Conservation (phyloP, 108 stramenopile genomes). For the Cylindrotheca fusiformis region DNA sequence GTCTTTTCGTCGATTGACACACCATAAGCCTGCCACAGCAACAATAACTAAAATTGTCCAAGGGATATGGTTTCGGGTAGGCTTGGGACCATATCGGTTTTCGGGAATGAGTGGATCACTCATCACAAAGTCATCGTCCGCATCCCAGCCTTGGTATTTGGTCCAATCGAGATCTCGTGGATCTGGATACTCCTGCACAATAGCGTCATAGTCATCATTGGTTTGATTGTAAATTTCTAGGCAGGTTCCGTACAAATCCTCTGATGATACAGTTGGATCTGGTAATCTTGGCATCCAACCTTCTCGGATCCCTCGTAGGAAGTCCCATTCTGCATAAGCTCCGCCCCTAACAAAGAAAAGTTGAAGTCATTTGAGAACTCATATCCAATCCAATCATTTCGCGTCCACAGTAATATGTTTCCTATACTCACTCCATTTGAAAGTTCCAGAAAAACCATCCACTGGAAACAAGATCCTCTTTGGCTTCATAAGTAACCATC, state of each 20-base stretch:
- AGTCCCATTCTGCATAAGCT: constrained; percentile 82
- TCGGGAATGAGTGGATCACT: constrained; percentile 27
- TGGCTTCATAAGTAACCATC: constrained; percentile 67
- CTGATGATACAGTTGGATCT: constrained; percentile 14
- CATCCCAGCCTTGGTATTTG: constrained; percentile 31
- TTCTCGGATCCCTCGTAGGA: constrained; percentile 58
- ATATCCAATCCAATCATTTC: not conserved
- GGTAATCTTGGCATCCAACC: constrained; percentile 65
- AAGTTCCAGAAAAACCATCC: constrained; percentile 80
- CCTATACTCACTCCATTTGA: constrained; percentile 53
- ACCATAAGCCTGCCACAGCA: constrained; percentile 5
- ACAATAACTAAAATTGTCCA: constrained; percentile 16
- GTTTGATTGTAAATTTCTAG: constrained; percentile 50
- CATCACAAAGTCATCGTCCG: constrained; percentile 34
- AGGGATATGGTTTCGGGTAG: not conserved
- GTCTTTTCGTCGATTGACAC: constrained; percentile 1
- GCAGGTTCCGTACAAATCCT: constrained; percentile 52
- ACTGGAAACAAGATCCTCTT: constrained; percentile 22
- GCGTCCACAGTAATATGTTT: too few species aligned
- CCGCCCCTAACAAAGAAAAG: constrained; percentile 18
- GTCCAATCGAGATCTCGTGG: constrained; percentile 31
- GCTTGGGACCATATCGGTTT: not conserved
- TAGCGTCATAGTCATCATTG: constrained; percentile 29
- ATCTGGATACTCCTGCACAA: constrained; percentile 64
- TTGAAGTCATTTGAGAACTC: too few species aligned